Evolutionary conservation across 2,329 filamentous ascomycete genomes (phyloP).

Genomic region (Didymella sp.): DNA sequence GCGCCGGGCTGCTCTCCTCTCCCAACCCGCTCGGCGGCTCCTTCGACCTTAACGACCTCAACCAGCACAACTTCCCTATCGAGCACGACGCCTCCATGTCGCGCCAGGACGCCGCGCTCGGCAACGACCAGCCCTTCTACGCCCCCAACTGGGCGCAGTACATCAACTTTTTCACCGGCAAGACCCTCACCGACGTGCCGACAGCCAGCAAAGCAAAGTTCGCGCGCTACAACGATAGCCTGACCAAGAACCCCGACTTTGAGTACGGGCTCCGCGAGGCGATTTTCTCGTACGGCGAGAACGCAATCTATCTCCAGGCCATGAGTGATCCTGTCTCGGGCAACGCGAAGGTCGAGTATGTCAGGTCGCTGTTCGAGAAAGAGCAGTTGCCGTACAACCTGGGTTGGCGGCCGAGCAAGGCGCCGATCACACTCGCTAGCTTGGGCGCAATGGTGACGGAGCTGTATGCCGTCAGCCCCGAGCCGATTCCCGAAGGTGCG

Average conservation of each 20-base stretch:
- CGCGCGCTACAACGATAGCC: conserved; percentile 18
- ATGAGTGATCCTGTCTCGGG: conserved; percentile 21
- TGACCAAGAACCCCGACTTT: conserved; percentile 21
- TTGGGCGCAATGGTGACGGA: conserved; percentile 24
- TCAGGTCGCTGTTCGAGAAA: conserved; percentile 24
- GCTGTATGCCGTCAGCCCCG: conserved; percentile 11
- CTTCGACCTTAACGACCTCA: conserved; percentile 27
- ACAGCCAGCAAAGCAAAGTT: conserved; percentile 23
- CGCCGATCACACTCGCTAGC: conserved; percentile 22
- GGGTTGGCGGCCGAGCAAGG: conserved; percentile 26
- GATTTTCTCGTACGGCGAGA: conserved; percentile 27
- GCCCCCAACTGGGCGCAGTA: conserved; percentile 24
- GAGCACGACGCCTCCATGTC: conserved; percentile 32
- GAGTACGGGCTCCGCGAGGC: conserved; percentile 21
- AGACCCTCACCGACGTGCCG: conserved; percentile 17
- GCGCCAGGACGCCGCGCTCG: conserved; percentile 25
- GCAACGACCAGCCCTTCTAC: conserved; percentile 20
- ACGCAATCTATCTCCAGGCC: conserved; percentile 21
- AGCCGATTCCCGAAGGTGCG: conserved; percentile 15
- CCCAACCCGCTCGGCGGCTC: conserved; percentile 24
- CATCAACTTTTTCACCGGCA: conserved; percentile 22
- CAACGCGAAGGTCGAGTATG: conserved; percentile 20
- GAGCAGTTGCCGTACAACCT: conserved; percentile 25
- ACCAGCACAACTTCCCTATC: conserved; percentile 30
- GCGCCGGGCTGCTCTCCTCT: conserved; percentile 22